Base-by-base conservation (phyloP, 441 rosid genomes). In the Eutrema salsugineum region DNA sequence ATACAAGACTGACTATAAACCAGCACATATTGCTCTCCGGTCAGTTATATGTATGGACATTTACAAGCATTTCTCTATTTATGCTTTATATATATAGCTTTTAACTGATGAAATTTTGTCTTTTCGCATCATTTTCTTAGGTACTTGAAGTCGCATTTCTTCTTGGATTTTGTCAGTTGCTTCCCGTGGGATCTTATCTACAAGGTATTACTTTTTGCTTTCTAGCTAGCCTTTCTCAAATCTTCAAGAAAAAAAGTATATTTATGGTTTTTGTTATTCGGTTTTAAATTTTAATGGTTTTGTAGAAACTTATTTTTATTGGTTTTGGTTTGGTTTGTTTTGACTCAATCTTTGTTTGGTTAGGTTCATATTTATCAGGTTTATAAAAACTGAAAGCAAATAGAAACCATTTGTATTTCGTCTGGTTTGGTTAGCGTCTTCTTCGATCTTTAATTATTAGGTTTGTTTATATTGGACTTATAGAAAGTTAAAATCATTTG, bases 121-220 rank as follows among this genome's bases (percentile, higher is more conserved):
- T 63, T 63, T 6, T 38, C 0, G 15, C 15, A 15, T 43, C 4
- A 17, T 53, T 16, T 19, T 70, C 79, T 43, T 69, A 94, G 99
- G 81, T 95, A 91, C 83, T 79, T 95, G 80, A 93, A 84, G 78
- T 83, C 97, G 12, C 84, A 84, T 73, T 95, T 95, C 73, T 10
- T 88, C 66, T 46, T 87, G 60, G 98, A 93, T 80, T 71, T 92
- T 22, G 87, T 95, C 44, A 81, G 84, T 76, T 93, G 99, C 75
- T 36, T 93, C 85, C 99, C 98, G 44, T 95, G 98, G 99, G 98
- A 93, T 79, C 10, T 83, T 16, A 95, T 93, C 51, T 93, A 86
- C 82, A 85, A 85, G 97, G 98, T 95, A 85, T 59, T 53, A 43
- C 3, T 5, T 53, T 33, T 33, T 33, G 17, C 12, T 42, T 61